Percentiles rank a stretch among this genome's conserved stretches.
phyloP scores from a whole-genome alignment of 345 rosid species.

The Rhodamnia rubescens region DNA sequence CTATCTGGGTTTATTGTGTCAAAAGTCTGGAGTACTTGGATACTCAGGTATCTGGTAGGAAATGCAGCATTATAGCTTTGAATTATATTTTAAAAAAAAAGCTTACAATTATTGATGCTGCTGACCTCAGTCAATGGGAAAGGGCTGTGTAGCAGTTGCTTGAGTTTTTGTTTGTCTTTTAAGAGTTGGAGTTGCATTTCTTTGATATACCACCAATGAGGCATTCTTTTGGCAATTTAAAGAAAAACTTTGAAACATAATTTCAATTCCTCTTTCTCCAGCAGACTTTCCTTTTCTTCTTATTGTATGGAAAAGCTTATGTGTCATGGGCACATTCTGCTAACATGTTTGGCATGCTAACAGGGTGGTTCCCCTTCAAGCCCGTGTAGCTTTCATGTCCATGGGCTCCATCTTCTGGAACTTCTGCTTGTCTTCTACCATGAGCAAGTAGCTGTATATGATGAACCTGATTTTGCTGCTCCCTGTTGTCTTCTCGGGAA shows the following conservation, averaged over 20 bases:
- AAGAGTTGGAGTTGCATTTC: neutral
- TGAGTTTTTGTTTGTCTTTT: neutral
- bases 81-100: neutral
- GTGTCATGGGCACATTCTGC: neutral
- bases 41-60: neutral
- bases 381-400: constrained; percentile 96
- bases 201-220: neutral
- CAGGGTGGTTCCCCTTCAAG: constrained; percentile 91
- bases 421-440: constrained; percentile 73
- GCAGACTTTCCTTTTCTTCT: neutral
- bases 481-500: neutral
- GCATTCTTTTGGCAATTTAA: neutral
- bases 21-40: neutral
- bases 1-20: neutral
- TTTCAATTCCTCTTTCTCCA: neutral
- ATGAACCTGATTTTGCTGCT: neutral
- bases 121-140: neutral
- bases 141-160: neutral
- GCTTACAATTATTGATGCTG: neutral
- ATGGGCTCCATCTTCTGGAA: constrained; percentile 91
- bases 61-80: neutral
- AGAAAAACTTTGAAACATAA: neutral
- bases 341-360: constrained; percentile 4
- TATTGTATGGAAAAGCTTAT: neutral
- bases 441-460: constrained; percentile 49